These are phyloP conservation scores for Trichoderma endophyticum DNA, from an alignment of 2,329 filamentous ascomycete species.

Conservation along the genomic window DNA sequence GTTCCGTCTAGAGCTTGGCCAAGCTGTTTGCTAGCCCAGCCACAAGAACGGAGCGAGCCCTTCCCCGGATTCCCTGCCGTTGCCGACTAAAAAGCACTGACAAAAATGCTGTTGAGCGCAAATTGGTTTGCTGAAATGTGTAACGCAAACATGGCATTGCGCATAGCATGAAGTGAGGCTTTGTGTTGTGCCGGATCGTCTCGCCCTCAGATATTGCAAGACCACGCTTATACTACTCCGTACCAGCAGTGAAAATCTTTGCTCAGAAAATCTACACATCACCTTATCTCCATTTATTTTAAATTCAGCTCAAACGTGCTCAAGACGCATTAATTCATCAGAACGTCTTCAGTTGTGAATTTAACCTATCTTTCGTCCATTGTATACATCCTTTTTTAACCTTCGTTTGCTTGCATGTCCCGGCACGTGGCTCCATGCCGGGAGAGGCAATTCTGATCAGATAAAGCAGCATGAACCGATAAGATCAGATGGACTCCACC, in stretches of 20 bases:
- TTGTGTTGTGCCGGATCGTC: background rate
- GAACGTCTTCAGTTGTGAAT: background rate
- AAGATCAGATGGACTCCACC: conserved; percentile 2
- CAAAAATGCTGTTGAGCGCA: background rate
- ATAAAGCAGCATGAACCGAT: conserved; percentile 6
- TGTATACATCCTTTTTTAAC: background rate
- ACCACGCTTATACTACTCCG: background rate
- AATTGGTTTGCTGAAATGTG: background rate
- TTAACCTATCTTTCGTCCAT: background rate
- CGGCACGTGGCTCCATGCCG: conserved; percentile 9
- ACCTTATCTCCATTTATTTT: too few species aligned
- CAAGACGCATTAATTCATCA: background rate
- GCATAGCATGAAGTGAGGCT: background rate
- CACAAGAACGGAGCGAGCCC: conserved; percentile 1
- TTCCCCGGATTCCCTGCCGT: background rate
- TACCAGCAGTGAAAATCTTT: background rate
- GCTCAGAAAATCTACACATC: background rate
- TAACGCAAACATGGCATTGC: background rate
- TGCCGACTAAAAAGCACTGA: background rate
- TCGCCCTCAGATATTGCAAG: background rate
- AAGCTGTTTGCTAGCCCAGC: conserved; percentile 11
- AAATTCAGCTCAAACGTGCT: background rate
- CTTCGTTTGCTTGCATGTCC: background rate
- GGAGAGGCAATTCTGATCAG: conserved; percentile 8
- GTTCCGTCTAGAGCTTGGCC: background rate